Base-by-base conservation (phyloP, 2,329 filamentous ascomycete genomes). In the Fusarium caatingaense region DNA sequence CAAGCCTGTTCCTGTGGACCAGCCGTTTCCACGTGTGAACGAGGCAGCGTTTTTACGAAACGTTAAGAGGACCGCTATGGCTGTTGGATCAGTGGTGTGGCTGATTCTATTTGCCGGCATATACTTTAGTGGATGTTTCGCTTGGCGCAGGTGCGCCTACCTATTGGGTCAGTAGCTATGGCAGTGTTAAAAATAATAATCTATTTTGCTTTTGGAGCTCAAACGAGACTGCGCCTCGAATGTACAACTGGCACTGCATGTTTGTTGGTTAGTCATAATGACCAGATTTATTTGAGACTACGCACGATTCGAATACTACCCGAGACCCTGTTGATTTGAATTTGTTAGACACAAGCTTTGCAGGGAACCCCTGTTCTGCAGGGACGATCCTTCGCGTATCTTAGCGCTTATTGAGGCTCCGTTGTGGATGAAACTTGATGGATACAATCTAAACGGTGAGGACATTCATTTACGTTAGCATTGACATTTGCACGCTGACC, bases 11-110 rank as follows among this genome's bases (percentile, higher is more conserved):
- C 68, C 68, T 12, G 4, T 54, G 51, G 63, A 8, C 3, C 21
- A 63, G 48, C n/a, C 53, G 2, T 68, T 71, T 47, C 68, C 68
- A 45, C 63, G 67, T 32, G 67, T 71, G 5, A 71, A 71, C 41
- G 67, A 71, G 54, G 67, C 68, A 30, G 67, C 67, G n/a, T 71
- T 70, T 37, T 49, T 71, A 12, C 53, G 67, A 15, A 71, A 70
- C 9, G 67, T 71, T 16, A 70, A 71, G 23, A 60, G 59, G n/a
- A 37, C 53, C 15, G 68, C 68, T 42, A 71, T 71, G 68, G 64
- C 63, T 4, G 59, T 71, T 6, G 68, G 68, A 18, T 68, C 68
- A 5, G 51, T 71, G 48, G 67, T 56, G 10, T 71, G 68, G 68
- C 9, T 70, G 23, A 59, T 45, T 49, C 25, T 70, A 15, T 34